These are phyloP conservation scores for Mrakia hoshinonis DNA, from an alignment of 768 basidiomycete species.

Conservation along the genomic window DNA sequence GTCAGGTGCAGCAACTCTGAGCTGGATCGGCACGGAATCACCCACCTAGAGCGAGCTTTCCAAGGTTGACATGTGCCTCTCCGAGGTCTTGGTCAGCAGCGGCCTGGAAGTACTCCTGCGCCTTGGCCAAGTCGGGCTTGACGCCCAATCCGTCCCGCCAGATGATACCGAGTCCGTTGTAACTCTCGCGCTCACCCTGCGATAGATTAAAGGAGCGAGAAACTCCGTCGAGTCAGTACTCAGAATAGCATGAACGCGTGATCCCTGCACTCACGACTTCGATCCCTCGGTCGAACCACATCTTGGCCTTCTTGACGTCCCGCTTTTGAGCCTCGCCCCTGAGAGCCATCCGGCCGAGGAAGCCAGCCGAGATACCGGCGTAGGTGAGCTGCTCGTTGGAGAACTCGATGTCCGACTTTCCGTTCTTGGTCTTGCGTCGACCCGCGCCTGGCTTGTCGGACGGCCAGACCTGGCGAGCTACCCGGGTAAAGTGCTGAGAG, in stretches of 20 bases:
- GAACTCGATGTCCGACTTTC: conserved; percentile 33
- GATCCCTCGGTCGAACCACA: conserved; percentile 86
- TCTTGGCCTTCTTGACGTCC: conserved; percentile 65
- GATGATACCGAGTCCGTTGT: conserved; percentile 84
- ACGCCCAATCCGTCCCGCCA: conserved; percentile 77
- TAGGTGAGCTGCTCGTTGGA: conserved; percentile 44
- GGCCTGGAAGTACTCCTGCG: conserved; percentile 57
- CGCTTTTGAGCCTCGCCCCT: conserved; percentile 74
- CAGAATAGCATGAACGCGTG: too few relatives aligned
- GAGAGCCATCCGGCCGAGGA: conserved; percentile 85
- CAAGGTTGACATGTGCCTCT: conserved; percentile 85
- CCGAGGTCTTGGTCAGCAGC: conserved; percentile 83
- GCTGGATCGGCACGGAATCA: background rate
- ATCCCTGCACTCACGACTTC: conserved; percentile 26
- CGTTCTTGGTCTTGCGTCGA: conserved; percentile 39
- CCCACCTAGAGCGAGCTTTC: conserved; percentile 50
- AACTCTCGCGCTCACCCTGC: conserved; percentile 74
- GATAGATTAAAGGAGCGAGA: conserved; percentile 41
- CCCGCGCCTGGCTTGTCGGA: conserved; percentile 50
- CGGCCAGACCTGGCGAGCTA: conserved; percentile 81
- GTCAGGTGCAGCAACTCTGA: background rate
- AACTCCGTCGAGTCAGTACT: too few relatives aligned
- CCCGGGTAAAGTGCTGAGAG: conserved; percentile 69
- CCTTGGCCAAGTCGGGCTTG: conserved; percentile 56
- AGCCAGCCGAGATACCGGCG: conserved; percentile 72